A percentile compares a stretch with the other conserved stretches of the same genome.
Conservation (phyloP, 2,329 filamentous ascomycete genomes). For the Mariannaea sp. region DNA sequence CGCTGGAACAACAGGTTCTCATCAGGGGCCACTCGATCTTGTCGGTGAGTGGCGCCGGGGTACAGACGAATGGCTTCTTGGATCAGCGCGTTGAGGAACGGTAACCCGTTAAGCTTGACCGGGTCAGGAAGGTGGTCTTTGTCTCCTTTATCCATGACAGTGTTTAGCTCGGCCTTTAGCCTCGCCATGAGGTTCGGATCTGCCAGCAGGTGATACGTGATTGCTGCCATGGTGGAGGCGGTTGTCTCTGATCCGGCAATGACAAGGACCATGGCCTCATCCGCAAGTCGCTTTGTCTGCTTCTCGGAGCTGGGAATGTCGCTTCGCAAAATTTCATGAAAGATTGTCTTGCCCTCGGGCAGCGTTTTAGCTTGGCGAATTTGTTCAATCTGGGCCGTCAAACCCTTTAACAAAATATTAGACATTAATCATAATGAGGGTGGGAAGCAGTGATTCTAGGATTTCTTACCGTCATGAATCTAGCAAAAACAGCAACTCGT, state of each 20-base stretch:
- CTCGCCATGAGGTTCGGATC: conserved; percentile 37
- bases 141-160: conserved; percentile 19
- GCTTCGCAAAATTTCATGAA: conserved; percentile 39
- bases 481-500: conserved; percentile 4
- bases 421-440: no score
- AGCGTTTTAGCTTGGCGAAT: conserved; percentile 12
- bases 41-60: conserved; percentile 42
- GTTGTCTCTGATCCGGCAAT: conserved; percentile 47
- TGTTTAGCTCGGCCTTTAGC: conserved; percentile 43
- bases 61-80: conserved; percentile 48
- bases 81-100: conserved; percentile 47
- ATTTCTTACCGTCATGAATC: conserved; percentile 14
- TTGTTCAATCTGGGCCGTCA: conserved; percentile 14
- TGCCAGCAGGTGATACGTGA: conserved; percentile 45
- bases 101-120: conserved; percentile 39
- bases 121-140: conserved; percentile 21
- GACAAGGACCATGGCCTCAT: conserved; percentile 42
- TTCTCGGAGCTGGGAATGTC: conserved; percentile 43
- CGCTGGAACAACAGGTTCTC: conserved; percentile 36
- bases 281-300: conserved; percentile 35
- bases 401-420: conserved; percentile 5
- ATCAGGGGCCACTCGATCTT: conserved; percentile 39
- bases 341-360: conserved; percentile 35
- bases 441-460: no score
- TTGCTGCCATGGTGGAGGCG: conserved; percentile 40